A percentile compares a stretch with the other conserved stretches of the same genome.
Evolutionary conservation across 495 filamentous ascomycete genomes (phyloP).

Genomic region (Xylaria scruposa): DNA sequence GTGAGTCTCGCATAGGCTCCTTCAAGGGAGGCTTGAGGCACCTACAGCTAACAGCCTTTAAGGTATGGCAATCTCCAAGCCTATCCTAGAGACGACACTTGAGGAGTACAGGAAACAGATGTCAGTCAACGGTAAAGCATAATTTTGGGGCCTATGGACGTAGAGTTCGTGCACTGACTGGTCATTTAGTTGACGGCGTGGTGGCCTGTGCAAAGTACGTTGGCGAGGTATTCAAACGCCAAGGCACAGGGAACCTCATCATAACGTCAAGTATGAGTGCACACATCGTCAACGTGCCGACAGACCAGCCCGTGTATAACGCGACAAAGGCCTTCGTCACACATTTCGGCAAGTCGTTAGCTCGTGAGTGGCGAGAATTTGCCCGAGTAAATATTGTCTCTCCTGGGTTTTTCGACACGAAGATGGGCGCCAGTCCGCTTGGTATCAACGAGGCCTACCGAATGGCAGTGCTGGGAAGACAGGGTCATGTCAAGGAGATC

Average conservation of each 20-base stretch:
- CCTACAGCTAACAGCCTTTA: constrained; percentile 7
- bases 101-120: constrained; percentile 55
- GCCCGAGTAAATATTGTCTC: constrained; percentile 67
- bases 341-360: constrained; percentile 57
- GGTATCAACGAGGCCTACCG: constrained; percentile 47
- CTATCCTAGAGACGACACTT: constrained; percentile 53
- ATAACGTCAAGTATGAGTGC: constrained; percentile 69
- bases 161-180: constrained; percentile 40
- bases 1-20: constrained; percentile 31
- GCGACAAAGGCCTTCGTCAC: constrained; percentile 66
- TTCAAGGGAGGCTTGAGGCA: neutral
- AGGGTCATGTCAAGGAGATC: constrained; percentile 42
- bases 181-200: constrained; percentile 57
- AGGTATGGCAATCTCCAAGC: constrained; percentile 60
- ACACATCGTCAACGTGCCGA: constrained; percentile 66
- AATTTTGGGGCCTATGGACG: constrained; percentile 6
- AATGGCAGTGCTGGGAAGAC: constrained; percentile 35
- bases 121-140: constrained; percentile 46
- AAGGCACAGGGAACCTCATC: constrained; percentile 40
- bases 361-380: constrained; percentile 75
- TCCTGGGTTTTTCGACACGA: constrained; percentile 33
- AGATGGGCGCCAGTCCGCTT: constrained; percentile 41
- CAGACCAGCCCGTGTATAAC: constrained; percentile 67
- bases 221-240: constrained; percentile 56
- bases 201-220: constrained; percentile 60